These are phyloP conservation scores for Candida saitoana DNA, from an alignment of 805 yeast genomes.

Conservation along the genomic window DNA sequence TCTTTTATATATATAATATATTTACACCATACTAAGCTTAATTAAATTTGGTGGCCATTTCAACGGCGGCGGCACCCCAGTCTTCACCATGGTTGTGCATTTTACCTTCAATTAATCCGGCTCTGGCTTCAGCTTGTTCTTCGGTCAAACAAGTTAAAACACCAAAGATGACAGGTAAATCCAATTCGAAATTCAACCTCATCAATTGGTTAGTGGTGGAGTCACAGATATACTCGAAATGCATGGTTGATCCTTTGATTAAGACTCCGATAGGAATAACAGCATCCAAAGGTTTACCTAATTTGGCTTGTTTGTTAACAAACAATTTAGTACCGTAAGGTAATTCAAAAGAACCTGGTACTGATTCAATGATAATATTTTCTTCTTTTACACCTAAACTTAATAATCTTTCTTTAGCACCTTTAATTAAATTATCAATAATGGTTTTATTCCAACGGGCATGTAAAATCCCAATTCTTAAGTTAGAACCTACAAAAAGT, in stretches of 20 bases:
- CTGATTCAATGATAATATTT: slow-evolving; percentile 76
- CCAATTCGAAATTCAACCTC: slow-evolving; percentile 66
- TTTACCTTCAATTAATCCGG: slow-evolving; percentile 71
- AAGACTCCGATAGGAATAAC: slow-evolving; percentile 90
- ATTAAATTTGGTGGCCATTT: slow-evolving; percentile 56
- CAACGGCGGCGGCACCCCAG: slow-evolving; percentile 99
- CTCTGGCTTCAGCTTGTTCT: slow-evolving; percentile 89
- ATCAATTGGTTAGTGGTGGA: slow-evolving; percentile 80
- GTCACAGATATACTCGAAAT: slow-evolving; percentile 95
- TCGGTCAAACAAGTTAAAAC: slow-evolving; percentile 90
- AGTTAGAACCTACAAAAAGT: slow-evolving; percentile 38
- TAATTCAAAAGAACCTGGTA: slow-evolving; percentile 93
- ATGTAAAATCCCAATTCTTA: slow-evolving; percentile 82
- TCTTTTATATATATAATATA: too few relatives aligned
- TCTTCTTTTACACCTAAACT: slow-evolving; percentile 69
- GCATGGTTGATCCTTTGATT: slow-evolving; percentile 97
- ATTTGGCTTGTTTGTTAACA: slow-evolving; percentile 38
- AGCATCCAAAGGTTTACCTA: slow-evolving; percentile 63
- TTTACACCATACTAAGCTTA: too few relatives aligned
- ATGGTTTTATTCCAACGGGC: slow-evolving; percentile 91
- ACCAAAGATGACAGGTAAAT: slow-evolving; percentile 87
- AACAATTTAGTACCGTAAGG: slow-evolving; percentile 73
- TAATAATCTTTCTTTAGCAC: slow-evolving; percentile 59
- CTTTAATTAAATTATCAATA: slow-evolving; percentile 74
- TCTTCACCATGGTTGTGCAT: slow-evolving; percentile 97